Base-by-base conservation (phyloP, 2,329 filamentous ascomycete genomes). In the Plenodomus lindquistii region DNA sequence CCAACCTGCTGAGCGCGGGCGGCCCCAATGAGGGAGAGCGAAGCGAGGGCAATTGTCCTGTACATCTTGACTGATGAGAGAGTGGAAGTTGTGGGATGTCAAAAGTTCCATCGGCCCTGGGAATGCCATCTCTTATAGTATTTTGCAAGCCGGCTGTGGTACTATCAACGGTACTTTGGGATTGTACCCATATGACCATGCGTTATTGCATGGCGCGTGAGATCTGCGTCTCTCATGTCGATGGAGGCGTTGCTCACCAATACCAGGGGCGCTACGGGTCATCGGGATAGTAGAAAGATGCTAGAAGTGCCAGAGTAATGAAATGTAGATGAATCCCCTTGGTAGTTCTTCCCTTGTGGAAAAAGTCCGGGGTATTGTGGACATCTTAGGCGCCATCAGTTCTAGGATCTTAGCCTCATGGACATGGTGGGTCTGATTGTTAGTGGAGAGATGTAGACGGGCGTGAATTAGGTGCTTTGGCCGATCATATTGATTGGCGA, bases 1-100 rank as follows among this genome's bases (percentile, higher is more conserved):
- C 75, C 75, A 48, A 71, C 70, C 57, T 74, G 72, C 68, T 77
- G 75, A 37, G 71, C 74, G 52, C 62, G 59, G 59, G 63, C 70
- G 48, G 67, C 67, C 50, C 72, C 72, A 51, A 72, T 62, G 37
- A 77, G 57, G 37, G 72, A 70, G 55, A 75, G 67, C 19, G 72
- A 69, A 40, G 72, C 60, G 58, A 76, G 66, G 40, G 70, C 67
- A 59, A 73, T 60, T 59, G 62, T 63, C 58, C 63, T 71, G 64
- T 73, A 72, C 70, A 72, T 74, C 55, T 47, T 71, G 65, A 57
- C 60, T 65, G 55, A 42, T 55, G 57, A 57, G 42, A n/a, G 49
- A 59, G 54, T 57, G 59, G 59, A 41, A 49, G 58, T 47, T 62
- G 60, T 58, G 52, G 57, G 57, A 64, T 63, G 57, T 55, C 64